Evolutionary conservation across 2,329 filamentous ascomycete species (phyloP), one percentile per base, ranked within the genome.

Genomic region (Colletotrichum sp.): DNA sequence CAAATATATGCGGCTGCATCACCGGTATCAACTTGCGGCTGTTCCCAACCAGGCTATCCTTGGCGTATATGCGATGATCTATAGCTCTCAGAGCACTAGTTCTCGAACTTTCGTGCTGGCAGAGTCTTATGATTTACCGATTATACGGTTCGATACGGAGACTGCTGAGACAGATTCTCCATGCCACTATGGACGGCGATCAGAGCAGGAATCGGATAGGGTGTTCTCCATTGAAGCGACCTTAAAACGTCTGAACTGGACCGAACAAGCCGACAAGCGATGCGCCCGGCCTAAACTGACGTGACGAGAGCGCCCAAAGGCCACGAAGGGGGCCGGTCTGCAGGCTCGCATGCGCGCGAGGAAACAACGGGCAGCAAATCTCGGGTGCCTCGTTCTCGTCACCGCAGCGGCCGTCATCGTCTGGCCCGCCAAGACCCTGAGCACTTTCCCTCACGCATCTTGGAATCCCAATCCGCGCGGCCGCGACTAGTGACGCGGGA

Each of bases 81-180:
- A 65, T 76, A 26, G 49, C 64, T 76, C 44, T 21, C 49, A 8
- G n/a, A 44, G 73, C 70, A 76, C 64, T 69, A 49, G 49, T 76
- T 59, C 73, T 65, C 59, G 44, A 68, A 59, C 34, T 34, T 65
- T 65, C 24, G n/a, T 13, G 34, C 21, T 62, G 32, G 30, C 55
- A 59, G 18, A 28, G 16, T 21, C 24, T 32, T 63, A 36, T 72
- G 44, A 32, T 44, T 63, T 39, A 62, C 72, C 68, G 62, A 39
- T 10, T 24, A 30, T 60, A 26, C 39, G 69, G 68, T 67, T 66
- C 30, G 12, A 64, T 21, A 32, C 28, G 59, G 67, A 32, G 32
- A 60, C 39, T 39, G 5, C 13, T 28, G 5, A 26, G 64, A 69
- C 55, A 62, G 16, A n/a, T 8, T 34, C 15, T 15, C n/a, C 12